Evolutionary conservation across 768 basidiomycete species (phyloP), one percentile per base, ranked within the genome.

Genomic region (Amanita jacksonii): DNA sequence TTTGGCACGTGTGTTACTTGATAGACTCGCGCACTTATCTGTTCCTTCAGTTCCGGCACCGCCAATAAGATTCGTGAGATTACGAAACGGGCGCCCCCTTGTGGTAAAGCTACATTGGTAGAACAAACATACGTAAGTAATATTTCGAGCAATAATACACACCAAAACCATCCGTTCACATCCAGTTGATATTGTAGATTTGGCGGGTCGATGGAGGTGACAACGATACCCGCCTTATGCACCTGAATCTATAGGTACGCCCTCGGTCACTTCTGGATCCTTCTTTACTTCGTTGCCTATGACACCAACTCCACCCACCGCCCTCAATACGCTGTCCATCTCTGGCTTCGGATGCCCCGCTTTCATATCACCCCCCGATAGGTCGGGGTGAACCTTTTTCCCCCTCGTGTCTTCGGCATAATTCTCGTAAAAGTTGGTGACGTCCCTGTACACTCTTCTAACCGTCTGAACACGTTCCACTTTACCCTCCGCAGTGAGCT

Each of bases 401-500:
- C 77, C 78, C 52, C 70, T 76, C 40, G 78, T 81, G 53, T 79
- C 79, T 59, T 84, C 81, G 10, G 86, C 85, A 56, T 86, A 89
- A 55, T 89, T 89, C 70, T 90, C 87, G 52, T 90, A 90, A 57
- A 90, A 90, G 55, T 88, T 88, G 48, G 73, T 76, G 54, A 73
- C 79, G 51, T 86, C 81, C 55, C 71, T 72, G 12, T 62, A 45
- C 18, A 12, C 45, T n/a, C 24, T 22, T 15, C 37, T 9, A 1
- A 24, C 12, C 31, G 8, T 41, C 39, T 31, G 19, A 13, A 47
- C 38, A 3, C 23, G n/a, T n/a, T 15, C 10, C 46, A 23, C 60
- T 13, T 57, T 56, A 23, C 61, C 62, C 43, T 65, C 69, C 20
- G 52, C 46, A 37, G 44, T 19, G 16, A 28, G 13, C 13, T 39